Evolutionary conservation across 2,329 filamentous ascomycete genomes (phyloP).

Genomic region (Paracamarosporium sp.): DNA sequence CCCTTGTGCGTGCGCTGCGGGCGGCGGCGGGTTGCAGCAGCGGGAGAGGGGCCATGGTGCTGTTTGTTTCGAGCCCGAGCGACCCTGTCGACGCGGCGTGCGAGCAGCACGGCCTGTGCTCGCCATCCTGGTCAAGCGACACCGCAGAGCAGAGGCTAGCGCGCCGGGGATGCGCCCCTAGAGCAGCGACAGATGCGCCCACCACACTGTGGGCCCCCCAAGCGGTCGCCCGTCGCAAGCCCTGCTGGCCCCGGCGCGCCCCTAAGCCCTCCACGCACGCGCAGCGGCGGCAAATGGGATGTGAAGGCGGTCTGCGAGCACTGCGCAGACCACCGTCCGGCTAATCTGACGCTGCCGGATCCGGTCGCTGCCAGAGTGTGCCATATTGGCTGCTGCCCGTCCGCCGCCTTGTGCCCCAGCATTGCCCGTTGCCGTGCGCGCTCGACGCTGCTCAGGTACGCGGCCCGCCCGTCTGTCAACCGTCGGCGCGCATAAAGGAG

Average conservation of each 20-base stretch:
- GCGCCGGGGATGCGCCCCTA: conserved; percentile 17
- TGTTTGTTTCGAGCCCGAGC: conserved; percentile 38
- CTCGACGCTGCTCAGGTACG: conserved; percentile 38
- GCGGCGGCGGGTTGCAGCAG: conserved; percentile 35
- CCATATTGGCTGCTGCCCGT: conserved; percentile 31
- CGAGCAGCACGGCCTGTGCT: conserved; percentile 9
- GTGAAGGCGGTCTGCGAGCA: conserved; percentile 31
- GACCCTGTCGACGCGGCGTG: conserved; percentile 13
- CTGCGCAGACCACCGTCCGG: conserved; percentile 6
- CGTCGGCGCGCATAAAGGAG: conserved; percentile 44
- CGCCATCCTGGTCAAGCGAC: conserved; percentile 19
- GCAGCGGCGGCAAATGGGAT: conserved; percentile 40
- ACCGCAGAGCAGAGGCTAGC: conserved; percentile 19
- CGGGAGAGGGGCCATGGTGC: conserved; percentile 26
- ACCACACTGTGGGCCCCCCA: conserved; percentile 21
- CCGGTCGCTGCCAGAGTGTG: conserved; percentile 24
- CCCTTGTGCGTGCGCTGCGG: conserved; percentile 43
- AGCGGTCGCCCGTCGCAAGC: conserved; percentile 29
- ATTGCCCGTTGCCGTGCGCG: conserved; percentile 38
- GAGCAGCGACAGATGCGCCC: conserved; percentile 18
- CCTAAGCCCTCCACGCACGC: conserved; percentile 12
- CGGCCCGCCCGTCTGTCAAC: conserved; percentile 37
- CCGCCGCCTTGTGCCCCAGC: conserved; percentile 30
- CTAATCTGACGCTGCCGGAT: conserved; percentile 9
- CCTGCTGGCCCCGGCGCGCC: conserved; percentile 2